Evolutionary conservation across 495 filamentous ascomycete genomes (phyloP).

Genomic region (Jackrogersella multiformis): DNA sequence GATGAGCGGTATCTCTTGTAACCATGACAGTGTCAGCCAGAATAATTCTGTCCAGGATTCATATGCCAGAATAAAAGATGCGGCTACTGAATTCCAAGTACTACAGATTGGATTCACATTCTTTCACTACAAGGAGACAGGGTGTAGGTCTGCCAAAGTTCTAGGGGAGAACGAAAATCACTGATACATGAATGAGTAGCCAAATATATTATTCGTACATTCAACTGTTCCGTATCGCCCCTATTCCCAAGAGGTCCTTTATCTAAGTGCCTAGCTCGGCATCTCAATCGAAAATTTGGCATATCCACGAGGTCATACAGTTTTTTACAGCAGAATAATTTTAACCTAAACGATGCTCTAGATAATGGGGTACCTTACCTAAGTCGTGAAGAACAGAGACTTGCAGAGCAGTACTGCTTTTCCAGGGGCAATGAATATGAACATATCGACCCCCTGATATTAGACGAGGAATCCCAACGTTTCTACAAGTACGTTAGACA

Average conservation of each 20-base stretch:
- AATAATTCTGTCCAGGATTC: conserved; percentile 65
- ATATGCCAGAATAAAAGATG: conserved; percentile 71
- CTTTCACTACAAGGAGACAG: conserved; percentile 61
- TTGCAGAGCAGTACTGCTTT: conserved; percentile 50
- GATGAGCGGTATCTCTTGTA: conserved; percentile 70
- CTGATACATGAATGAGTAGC: conserved; percentile 46
- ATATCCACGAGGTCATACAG: conserved; percentile 61
- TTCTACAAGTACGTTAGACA: conserved; percentile 62
- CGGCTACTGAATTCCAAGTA: conserved; percentile 75
- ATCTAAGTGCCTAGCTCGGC: conserved; percentile 1
- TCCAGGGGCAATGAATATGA: conserved; percentile 49
- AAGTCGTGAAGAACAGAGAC: conserved; percentile 68
- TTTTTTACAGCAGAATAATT: conserved; percentile 70
- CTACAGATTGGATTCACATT: conserved; percentile 81
- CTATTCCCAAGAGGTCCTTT: conserved; percentile 37
- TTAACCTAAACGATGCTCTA: conserved; percentile 67
- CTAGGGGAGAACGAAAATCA: no score
- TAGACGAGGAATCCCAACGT: conserved; percentile 62
- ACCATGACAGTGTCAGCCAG: background rate
- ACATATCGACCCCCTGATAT: conserved; percentile 60
- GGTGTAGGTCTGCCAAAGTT: conserved; percentile 37
- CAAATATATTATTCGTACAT: conserved; percentile 58
- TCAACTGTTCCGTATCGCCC: conserved; percentile 74
- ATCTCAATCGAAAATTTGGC: conserved; percentile 48
- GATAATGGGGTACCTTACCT: conserved; percentile 73